phyloP scores from a whole-genome alignment of 1,139 yeast genomes.

The Trichomonascaceae sp. region DNA sequence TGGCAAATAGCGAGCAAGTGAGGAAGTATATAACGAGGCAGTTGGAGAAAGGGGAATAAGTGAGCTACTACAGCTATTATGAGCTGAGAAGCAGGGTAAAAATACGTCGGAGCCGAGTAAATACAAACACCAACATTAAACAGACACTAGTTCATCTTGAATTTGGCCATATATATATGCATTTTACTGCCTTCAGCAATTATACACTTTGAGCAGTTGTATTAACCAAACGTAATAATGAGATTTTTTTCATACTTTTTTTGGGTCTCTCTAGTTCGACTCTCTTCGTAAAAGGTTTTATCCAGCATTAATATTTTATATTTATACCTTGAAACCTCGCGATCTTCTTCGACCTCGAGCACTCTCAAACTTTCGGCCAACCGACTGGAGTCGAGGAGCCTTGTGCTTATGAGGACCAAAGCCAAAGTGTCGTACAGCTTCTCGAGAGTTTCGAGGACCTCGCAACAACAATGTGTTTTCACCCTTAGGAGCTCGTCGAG shows the following conservation, averaged over 20 bases:
- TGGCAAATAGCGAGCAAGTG: slow-evolving; percentile 58
- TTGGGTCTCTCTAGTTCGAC: not conserved
- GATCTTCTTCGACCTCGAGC: slow-evolving; percentile 99
- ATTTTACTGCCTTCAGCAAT: not conserved
- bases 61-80: no score
- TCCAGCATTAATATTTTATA: slow-evolving; percentile 44
- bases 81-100: no score
- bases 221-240: not conserved
- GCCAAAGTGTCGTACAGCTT: slow-evolving; percentile 99
- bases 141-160: not conserved
- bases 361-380: slow-evolving; percentile 99
- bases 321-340: slow-evolving; percentile 99
- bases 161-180: not conserved
- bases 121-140: not conserved
- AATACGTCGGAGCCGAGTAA: not conserved
- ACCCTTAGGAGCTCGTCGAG: slow-evolving; percentile 99
- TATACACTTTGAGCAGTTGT: not conserved
- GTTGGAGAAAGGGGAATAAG: not conserved
- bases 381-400: slow-evolving; percentile 97
- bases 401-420: slow-evolving; percentile 99
- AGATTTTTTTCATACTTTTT: not conserved
- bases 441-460: slow-evolving; percentile 99
- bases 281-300: not conserved
- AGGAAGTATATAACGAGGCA: slow-evolving; percentile 29
- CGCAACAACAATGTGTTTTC: slow-evolving; percentile 96